Conservation (phyloP, 148 eudicot genomes). For the Heliosperma pusillum region DNA sequence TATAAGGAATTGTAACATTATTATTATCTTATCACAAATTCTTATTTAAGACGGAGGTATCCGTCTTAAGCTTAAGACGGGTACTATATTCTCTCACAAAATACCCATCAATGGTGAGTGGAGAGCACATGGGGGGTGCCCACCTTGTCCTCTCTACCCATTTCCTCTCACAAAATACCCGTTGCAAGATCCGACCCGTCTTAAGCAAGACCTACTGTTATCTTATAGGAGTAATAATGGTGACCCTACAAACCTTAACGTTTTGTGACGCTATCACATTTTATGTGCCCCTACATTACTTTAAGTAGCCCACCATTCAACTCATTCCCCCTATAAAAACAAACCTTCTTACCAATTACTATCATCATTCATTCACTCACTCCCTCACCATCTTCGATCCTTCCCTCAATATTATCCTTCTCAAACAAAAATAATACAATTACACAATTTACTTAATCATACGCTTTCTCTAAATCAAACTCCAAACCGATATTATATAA, state of each 20-base stretch:
- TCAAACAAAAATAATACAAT: background rate
- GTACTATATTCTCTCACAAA: too few relatives aligned
- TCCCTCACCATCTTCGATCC: background rate
- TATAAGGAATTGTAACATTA: too few relatives aligned
- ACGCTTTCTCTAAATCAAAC: too few relatives aligned
- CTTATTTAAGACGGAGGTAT: background rate
- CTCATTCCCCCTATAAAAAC: slow-evolving; percentile 16
- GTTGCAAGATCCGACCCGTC: too few relatives aligned
- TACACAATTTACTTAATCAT: too few relatives aligned
- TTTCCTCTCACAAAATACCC: too few relatives aligned
- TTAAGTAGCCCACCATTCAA: slow-evolving; percentile 21
- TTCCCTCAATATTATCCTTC: background rate
- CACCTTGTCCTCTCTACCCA: too few relatives aligned
- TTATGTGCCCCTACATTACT: background rate
- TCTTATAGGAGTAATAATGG: background rate
- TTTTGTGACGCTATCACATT: background rate
- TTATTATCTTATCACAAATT: background rate
- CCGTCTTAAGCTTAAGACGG: too few relatives aligned
- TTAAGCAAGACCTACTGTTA: too few relatives aligned
- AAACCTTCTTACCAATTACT: background rate
- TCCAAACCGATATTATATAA: background rate
- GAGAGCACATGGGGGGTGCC: too few relatives aligned
- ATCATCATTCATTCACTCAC: background rate
- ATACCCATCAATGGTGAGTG: too few relatives aligned
- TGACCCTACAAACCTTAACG: slow-evolving; percentile 12